Evolutionary conservation across 352 stramenopile genomes (phyloP), one percentile per base, ranked within the genome.

Genomic region (Phytophthora fragariaefolia): DNA sequence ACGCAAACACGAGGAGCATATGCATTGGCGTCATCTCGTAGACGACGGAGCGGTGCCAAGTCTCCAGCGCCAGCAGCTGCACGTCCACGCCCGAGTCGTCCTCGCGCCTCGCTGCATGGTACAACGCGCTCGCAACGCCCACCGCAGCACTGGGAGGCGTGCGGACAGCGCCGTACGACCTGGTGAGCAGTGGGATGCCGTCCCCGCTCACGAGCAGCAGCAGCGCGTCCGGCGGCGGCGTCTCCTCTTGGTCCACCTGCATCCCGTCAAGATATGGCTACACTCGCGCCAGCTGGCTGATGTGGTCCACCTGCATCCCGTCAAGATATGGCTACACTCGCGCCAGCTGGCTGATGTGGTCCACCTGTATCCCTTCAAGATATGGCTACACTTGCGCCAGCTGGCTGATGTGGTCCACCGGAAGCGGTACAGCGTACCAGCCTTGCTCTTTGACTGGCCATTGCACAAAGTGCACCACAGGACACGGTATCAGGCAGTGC

Each of bases 141-240:
- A 90, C 60, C 0, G 74, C 66, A 10, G 77, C 76, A 38, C 74
- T 90, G 6, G 82, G 75, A 34, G 82, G 82, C 4, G 52, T 57
- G 24, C 71, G 71, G 6, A 79, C 76, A 3, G 78, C 66, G 1
- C 80, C 78, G 32, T 86, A 87, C 20, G 71, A 28, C 6, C 82
- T 73, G 7, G 84, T 72, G 2, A 90, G 74, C 28, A 90, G 50
- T 15, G 80, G 76, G 26, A 89, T 82, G 18, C 82, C 82, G 15
- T 80, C 76, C 7, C 47, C 50, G 23, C 82, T 82, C 46, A 87
- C 69, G 6, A 89, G 53, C 23, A 91, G 34, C 56, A 88, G 51
- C 42, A 91, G 58, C 30, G 69, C 72, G 49, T 85, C 73, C 20
- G 58, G 59, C 8, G 36, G 48, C 22, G 28, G 49, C 23, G 45